phyloP scores from a whole-genome alignment of 768 basidiomycete species.

The Hypholoma sublateritium region DNA sequence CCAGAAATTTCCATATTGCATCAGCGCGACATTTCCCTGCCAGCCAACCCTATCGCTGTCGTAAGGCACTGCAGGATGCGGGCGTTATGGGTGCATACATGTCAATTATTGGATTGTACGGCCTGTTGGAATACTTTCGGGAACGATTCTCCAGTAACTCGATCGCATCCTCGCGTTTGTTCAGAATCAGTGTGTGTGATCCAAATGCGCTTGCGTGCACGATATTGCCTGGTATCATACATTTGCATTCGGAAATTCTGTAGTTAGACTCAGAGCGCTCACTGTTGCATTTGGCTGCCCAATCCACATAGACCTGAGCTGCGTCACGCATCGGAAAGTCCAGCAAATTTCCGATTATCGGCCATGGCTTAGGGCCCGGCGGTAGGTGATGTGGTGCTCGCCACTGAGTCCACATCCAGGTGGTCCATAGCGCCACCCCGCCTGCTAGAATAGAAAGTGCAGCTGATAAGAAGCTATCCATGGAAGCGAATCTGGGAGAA shows the following conservation, averaged over 20 bases:
- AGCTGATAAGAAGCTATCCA: no score
- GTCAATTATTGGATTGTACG: not conserved
- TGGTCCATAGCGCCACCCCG: no score
- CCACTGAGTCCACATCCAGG: no score
- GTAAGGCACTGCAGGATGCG: not conserved
- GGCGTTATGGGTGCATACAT: not conserved
- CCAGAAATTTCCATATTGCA: conserved; percentile 2
- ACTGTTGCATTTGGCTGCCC: not conserved
- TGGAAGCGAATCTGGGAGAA: no score
- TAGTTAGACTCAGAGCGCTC: no score
- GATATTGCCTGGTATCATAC: not conserved
- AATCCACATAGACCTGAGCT: not conserved
- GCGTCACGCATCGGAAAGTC: not conserved
- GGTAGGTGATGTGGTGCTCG: not conserved
- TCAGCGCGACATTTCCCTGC: conserved; percentile 32
- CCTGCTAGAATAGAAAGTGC: no score
- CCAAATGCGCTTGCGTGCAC: not conserved
- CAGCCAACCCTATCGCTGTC: conserved; percentile 26
- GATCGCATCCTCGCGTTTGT: not conserved
- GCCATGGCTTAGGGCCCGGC: conserved; percentile 1
- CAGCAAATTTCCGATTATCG: not conserved
- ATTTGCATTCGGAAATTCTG: not conserved
- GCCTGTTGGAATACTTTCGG: not conserved
- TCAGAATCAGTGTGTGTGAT: not conserved
- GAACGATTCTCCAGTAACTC: not conserved